These are phyloP conservation scores for Spathaspora sp. DNA, from an alignment of 805 yeast genomes.

Conservation along the genomic window DNA sequence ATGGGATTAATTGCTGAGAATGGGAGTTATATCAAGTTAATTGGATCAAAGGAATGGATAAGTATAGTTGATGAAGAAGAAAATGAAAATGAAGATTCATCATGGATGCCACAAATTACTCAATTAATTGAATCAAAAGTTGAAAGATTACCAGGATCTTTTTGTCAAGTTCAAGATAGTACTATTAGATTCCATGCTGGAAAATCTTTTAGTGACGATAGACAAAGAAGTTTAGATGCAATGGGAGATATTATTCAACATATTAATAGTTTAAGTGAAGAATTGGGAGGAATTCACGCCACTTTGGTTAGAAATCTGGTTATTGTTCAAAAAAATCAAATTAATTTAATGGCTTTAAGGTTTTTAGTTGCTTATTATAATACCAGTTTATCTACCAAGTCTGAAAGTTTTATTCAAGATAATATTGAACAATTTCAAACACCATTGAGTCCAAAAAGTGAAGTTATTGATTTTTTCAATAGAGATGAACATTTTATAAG, in stretches of 20 bases:
- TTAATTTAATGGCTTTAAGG: conserved; percentile 53
- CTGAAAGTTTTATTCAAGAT: conserved; percentile 2
- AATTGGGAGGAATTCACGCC: conserved; percentile 60
- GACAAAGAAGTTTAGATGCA: conserved; percentile 60
- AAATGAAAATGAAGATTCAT: conserved; percentile 15
- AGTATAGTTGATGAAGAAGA: conserved; percentile 52
- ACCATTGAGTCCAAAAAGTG: conserved; percentile 1
- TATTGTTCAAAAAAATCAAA: conserved; percentile 63
- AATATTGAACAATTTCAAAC: conserved; percentile 17
- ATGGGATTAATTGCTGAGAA: conserved; percentile 87
- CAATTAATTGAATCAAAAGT: conserved; percentile 55
- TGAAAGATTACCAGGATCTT: conserved; percentile 80
- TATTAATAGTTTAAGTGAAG: conserved; percentile 69
- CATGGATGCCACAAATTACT: conserved; percentile 59
- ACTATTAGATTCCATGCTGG: conserved; percentile 76
- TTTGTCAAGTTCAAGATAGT: conserved; percentile 69
- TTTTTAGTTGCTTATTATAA: conserved; percentile 43
- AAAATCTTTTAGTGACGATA: conserved; percentile 53
- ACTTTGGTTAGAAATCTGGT: conserved; percentile 65
- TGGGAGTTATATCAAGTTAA: conserved; percentile 72
- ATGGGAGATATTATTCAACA: conserved; percentile 86
- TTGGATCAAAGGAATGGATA: conserved; percentile 54
- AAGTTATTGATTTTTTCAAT: conserved; percentile 2
- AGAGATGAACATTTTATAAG: background rate
- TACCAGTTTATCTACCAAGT: conserved; percentile 6